Base-by-base conservation (phyloP, 2,329 filamentous ascomycete species). In the Rutstroemia sydowiana region DNA sequence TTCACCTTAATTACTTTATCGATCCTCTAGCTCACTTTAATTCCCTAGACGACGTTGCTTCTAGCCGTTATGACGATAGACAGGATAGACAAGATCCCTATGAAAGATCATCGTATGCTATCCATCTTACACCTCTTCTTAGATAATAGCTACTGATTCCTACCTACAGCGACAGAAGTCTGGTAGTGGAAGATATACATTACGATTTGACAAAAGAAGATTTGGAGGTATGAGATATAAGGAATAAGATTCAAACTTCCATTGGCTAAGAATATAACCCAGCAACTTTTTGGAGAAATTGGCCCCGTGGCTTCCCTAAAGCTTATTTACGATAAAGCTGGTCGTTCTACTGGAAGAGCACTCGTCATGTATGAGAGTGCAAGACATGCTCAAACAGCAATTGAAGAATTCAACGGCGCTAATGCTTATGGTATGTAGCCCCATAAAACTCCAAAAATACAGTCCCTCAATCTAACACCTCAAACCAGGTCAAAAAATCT, bases 191-290 rank as follows among this genome's bases (percentile, higher is more conserved):
- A 56, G 95, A 95, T 66, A 73, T 96, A 53, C 91, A 96, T 69
- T 96, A 95, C 69, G 91, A 96, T 55, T 77, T 96, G 57, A 91
- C 86, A 11, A 82, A 92, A 68, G 83, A 85, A 34, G 91, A 95
- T 65, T 76, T 95, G 49, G 79, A 87, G 63, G 89, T 95, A 74
- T 48, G 71, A 21, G 28, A 41, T 2, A 30, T n/a, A 13, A 31
- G 26, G 36, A 45, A 18, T n/a, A 26, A 30, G 2, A 10, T 11
- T 39, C 5, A 41, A 30, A 9, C 8, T 4, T 48, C 44, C 21
- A 30, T 3, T 32, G 18, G 8, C 39, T 56, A 64, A 26, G 61
- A 45, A n/a, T 40, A 20, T 26, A 44, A 16, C 13, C n/a, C 57
- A 95, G 88, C 87, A 87, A 58, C 78, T 95, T 2, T 95, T 95